phyloP scores from a whole-genome alignment of 208 protist species.

The Trypanosoma congolense region DNA sequence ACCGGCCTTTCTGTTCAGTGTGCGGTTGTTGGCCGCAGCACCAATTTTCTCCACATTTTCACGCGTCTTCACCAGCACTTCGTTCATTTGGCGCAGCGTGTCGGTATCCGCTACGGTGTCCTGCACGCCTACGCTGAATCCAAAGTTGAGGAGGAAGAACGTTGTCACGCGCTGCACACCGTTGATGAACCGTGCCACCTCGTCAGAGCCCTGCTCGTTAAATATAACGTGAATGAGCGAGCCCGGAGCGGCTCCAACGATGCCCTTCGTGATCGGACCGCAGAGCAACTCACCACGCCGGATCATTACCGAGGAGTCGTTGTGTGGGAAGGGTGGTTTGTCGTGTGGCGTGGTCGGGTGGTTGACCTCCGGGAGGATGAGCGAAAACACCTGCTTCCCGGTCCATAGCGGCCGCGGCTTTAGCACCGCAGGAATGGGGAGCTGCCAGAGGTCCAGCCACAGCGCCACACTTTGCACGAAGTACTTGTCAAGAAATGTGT shows the following conservation, averaged over 20 bases:
- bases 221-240: conserved; percentile 97
- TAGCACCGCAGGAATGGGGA: conserved; percentile 97
- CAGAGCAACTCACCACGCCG: conserved; percentile 89
- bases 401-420: conserved; percentile 98
- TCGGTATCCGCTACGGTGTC: conserved; percentile 96
- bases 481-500: conserved; percentile 96
- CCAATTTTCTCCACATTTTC: conserved; percentile 91
- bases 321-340: conserved; percentile 70
- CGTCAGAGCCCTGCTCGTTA: conserved; percentile 96
- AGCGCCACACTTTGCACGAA: conserved; percentile 98
- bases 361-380: conserved; percentile 96
- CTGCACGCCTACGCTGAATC: conserved; percentile 97
- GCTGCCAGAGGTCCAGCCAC: conserved; percentile 93
- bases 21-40: conserved; percentile 86
- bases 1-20: conserved; percentile 93
- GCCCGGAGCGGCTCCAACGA: conserved; percentile 80
- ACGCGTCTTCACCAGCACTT: conserved; percentile 87
- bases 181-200: conserved; percentile 87
- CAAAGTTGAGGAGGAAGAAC: conserved; percentile 94
- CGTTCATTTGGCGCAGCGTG: conserved; percentile 90
- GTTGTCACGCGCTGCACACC: conserved; percentile 96
- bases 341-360: conserved; percentile 53
- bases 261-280: conserved; percentile 89
- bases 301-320: conserved; percentile 88
- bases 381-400: conserved; percentile 99